Evolutionary conservation across 371 early-diverging fungal species (phyloP).

Genomic region (Mortierella sp.): DNA sequence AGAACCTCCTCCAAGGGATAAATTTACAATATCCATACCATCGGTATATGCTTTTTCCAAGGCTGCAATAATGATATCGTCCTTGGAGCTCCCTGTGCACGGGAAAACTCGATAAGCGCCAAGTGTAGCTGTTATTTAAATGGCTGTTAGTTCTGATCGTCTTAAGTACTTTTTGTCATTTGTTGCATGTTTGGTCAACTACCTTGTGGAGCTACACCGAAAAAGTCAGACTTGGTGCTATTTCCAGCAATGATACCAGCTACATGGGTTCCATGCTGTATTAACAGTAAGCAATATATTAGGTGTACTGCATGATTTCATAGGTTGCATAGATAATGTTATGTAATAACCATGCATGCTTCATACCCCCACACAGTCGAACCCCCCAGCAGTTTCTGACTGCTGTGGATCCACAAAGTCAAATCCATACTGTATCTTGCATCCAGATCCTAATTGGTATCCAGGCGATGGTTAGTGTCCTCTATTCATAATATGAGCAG

Average conservation of each 20-base stretch:
- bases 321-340: background rate
- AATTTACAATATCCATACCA: slow-evolving; percentile 72
- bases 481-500: background rate
- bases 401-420: slow-evolving; percentile 66
- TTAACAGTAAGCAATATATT: background rate
- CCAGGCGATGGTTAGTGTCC: background rate
- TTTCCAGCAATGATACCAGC: slow-evolving; percentile 72
- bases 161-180: no score
- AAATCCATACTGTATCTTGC: slow-evolving; percentile 60
- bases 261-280: slow-evolving; percentile 73
- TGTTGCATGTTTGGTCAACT: background rate
- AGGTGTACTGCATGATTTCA: background rate
- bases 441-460: slow-evolving; percentile 58
- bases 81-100: slow-evolving; percentile 68
- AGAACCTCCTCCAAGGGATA: slow-evolving; percentile 76
- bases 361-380: slow-evolving; percentile 49
- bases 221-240: slow-evolving; percentile 52
- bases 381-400: slow-evolving; percentile 19
- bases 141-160: no score
- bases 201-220: slow-evolving; percentile 72
- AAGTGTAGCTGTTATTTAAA: slow-evolving; percentile 59
- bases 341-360: background rate
- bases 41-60: slow-evolving; percentile 69
- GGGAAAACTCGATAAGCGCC: slow-evolving; percentile 75
- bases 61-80: slow-evolving; percentile 75